Conservation (phyloP, 1,284 basidiomycete species). For the Melampsora americana region DNA sequence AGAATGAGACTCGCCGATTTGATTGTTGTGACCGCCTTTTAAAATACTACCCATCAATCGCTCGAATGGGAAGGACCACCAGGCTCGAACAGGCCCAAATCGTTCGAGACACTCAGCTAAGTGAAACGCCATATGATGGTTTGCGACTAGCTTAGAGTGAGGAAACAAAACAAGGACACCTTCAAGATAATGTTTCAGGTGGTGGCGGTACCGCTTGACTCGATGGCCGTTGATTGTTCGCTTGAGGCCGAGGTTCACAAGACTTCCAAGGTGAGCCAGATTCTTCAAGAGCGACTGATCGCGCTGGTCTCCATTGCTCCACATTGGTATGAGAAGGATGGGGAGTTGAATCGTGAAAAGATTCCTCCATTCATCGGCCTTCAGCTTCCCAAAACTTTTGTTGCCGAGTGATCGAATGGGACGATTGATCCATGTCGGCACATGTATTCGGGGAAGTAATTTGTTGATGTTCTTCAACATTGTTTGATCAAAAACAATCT, state of each 20-base stretch:
- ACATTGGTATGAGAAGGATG: constrained; percentile 5
- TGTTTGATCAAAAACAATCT: constrained; percentile 4
- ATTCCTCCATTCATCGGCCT: constrained; percentile 32
- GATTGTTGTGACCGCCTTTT: no score
- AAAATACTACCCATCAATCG: no score
- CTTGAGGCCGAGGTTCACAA: neutral
- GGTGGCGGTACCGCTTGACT: no score
- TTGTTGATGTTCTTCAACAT: constrained; percentile 14
- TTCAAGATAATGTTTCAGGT: no score
- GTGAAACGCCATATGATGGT: constrained; percentile 17
- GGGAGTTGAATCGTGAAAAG: constrained; percentile 23
- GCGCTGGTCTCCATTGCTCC: neutral
- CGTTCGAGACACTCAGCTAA: constrained; percentile 10
- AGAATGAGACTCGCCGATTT: no score
- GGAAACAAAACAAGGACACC: no score
- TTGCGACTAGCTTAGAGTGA: neutral
- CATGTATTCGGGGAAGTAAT: neutral
- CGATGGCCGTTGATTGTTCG: neutral
- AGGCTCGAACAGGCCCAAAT: no score
- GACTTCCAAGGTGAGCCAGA: constrained; percentile 3
- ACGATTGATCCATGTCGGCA: constrained; percentile 19
- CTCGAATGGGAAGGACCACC: no score
- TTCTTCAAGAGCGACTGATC: constrained; percentile 16
- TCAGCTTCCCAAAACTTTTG: constrained; percentile 11
- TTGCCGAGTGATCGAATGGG: constrained; percentile 33